phyloP scores from a whole-genome alignment of 148 eudicot species.

The Silene latifolia region DNA sequence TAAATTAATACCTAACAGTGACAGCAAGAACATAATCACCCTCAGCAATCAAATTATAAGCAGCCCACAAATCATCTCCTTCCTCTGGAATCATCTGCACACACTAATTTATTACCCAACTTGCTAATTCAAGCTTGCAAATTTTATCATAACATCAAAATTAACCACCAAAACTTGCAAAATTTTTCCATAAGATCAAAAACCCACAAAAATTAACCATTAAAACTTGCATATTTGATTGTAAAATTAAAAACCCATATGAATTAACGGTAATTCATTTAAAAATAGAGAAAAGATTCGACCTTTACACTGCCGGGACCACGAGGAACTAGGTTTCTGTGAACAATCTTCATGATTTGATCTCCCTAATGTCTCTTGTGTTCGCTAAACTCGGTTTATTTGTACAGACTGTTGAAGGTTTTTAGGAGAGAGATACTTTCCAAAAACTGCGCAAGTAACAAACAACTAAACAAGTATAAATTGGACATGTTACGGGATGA shows the following conservation, averaged over 20 bases:
- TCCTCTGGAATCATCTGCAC: conserved; percentile 82
- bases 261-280: neutral
- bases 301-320: conserved; percentile 94
- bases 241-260: too few relatives aligned
- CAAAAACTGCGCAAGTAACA: too few relatives aligned
- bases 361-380: neutral
- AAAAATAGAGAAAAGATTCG: neutral
- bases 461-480: too few relatives aligned
- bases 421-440: neutral
- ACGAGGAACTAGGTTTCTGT: conserved; percentile 42
- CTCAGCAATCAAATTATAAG: conserved; percentile 72
- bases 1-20: conserved; percentile 61
- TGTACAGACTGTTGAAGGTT: neutral
- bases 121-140: neutral
- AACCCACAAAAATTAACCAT: conserved; percentile 1
- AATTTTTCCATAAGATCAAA: neutral
- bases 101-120: conserved; percentile 2
- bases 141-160: neutral
- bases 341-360: conserved; percentile 62
- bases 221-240: too few relatives aligned
- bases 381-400: neutral
- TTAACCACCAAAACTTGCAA: neutral
- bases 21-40: conserved; percentile 67
- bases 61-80: conserved; percentile 84
- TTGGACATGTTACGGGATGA: too few relatives aligned